phyloP scores from a whole-genome alignment of 768 basidiomycete genomes.

The Tephrocybe rancida region DNA sequence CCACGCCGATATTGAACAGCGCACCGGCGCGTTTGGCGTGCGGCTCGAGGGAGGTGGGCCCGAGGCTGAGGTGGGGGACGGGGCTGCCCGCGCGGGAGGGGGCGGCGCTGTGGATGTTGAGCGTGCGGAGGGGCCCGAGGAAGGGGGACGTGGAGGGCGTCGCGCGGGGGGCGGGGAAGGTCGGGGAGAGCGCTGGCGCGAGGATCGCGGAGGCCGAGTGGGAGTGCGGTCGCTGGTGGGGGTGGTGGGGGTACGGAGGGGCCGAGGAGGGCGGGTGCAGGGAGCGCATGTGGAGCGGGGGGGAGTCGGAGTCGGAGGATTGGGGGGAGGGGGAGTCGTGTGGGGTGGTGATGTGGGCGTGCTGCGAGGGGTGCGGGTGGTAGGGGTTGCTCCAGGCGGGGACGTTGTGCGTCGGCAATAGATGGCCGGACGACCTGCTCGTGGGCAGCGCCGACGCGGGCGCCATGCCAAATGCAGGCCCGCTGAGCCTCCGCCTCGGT shows the following conservation, averaged over 20 bases:
- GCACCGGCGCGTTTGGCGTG: slow-evolving; percentile 11
- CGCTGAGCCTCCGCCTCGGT: slow-evolving; percentile 50
- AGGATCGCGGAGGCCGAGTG: slow-evolving; percentile 9
- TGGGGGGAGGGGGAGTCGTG: slow-evolving; percentile 70
- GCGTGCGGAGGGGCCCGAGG: slow-evolving; percentile 73
- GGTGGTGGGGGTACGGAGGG: slow-evolving; percentile 24
- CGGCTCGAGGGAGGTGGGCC: slow-evolving; percentile 25
- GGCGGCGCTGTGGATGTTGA: slow-evolving; percentile 73
- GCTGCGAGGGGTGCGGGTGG: slow-evolving; percentile 29
- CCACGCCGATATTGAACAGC: slow-evolving; percentile 24
- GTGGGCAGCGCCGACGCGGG: slow-evolving; percentile 31
- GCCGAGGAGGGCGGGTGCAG: slow-evolving; percentile 18
- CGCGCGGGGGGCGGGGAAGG: slow-evolving; percentile 34
- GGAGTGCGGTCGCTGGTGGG: slow-evolving; percentile 30
- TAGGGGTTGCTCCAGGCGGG: slow-evolving; percentile 44
- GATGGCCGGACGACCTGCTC: slow-evolving; percentile 38
- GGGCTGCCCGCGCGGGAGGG: slow-evolving; percentile 76
- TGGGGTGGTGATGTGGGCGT: slow-evolving; percentile 28
- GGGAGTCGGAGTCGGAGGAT: slow-evolving; percentile 65
- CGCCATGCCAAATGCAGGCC: slow-evolving; percentile 58
- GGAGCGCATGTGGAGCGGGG: slow-evolving; percentile 35
- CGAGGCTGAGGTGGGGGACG: slow-evolving; percentile 39
- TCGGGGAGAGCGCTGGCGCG: slow-evolving; percentile 26
- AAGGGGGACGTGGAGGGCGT: slow-evolving; percentile 70
- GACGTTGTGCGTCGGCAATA: slow-evolving; percentile 28